Conservation (phyloP, 805 yeast genomes). For the Cyberlindnera sargentensis region DNA sequence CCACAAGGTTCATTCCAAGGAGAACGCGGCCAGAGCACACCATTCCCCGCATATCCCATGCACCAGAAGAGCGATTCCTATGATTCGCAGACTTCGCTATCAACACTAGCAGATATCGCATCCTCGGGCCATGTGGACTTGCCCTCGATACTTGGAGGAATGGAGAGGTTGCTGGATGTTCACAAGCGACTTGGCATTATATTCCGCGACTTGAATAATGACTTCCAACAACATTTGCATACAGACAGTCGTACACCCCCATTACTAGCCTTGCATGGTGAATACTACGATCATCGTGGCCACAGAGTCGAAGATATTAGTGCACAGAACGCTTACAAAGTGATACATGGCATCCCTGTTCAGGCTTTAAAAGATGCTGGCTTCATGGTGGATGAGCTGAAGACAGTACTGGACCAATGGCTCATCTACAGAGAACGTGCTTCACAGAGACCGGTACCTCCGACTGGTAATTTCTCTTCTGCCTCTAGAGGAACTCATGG, state of each 20-base stretch:
- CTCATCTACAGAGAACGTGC: constrained; percentile 5
- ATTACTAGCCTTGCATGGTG: neutral
- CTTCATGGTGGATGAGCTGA: constrained; percentile 2
- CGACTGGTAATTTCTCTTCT: too few relatives aligned
- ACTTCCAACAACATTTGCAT: constrained; percentile 11
- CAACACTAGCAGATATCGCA: constrained; percentile 23
- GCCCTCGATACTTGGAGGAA: constrained; percentile 3
- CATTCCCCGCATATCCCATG: constrained; percentile 10
- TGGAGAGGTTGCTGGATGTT: constrained; percentile 8
- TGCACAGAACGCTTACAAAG: neutral
- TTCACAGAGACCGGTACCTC: neutral
- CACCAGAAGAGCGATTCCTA: constrained; percentile 15
- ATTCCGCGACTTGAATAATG: constrained; percentile 14
- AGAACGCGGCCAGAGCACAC: constrained; percentile 11
- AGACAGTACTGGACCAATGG: constrained; percentile 10
- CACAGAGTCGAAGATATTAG: neutral
- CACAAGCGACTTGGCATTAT: constrained; percentile 9
- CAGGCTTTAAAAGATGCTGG: constrained; percentile 3
- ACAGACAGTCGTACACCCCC: neutral
- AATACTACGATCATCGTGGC: neutral
- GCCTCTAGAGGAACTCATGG: neutral
- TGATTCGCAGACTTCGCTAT: constrained; percentile 19
- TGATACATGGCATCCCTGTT: constrained; percentile 4
- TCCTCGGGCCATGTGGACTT: neutral
- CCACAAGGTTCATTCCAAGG: neutral